Conservation (phyloP, 352 stramenopile species). For the Phytophthora ramorum region DNA sequence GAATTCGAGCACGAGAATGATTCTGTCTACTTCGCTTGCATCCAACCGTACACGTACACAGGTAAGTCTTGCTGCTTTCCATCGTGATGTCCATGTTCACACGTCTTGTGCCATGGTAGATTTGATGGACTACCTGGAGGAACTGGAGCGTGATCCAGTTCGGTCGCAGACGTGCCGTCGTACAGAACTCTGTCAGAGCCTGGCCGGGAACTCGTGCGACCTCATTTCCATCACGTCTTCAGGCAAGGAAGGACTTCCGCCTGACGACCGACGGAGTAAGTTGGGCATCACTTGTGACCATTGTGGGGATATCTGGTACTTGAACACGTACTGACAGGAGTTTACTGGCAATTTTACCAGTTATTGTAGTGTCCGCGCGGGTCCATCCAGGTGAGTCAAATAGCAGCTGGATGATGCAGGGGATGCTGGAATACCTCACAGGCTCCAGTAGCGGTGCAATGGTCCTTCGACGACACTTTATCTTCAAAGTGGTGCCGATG, state of each 20-base stretch:
- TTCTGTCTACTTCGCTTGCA: slow-evolving; percentile 83
- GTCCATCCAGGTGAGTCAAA: slow-evolving; percentile 92
- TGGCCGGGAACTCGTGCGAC: slow-evolving; percentile 87
- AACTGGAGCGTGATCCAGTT: slow-evolving; percentile 58
- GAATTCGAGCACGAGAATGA: slow-evolving; percentile 73
- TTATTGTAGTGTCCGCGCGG: slow-evolving; percentile 88
- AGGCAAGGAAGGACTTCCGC: slow-evolving; percentile 43
- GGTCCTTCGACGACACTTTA: slow-evolving; percentile 77
- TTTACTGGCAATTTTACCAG: slow-evolving; percentile 21
- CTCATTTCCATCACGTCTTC: slow-evolving; percentile 89
- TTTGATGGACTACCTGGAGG: slow-evolving; percentile 75
- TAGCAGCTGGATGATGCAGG: slow-evolving; percentile 93
- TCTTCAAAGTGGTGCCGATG: slow-evolving; percentile 94
- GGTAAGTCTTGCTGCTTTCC: slow-evolving; percentile 33
- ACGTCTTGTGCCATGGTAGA: slow-evolving; percentile 36
- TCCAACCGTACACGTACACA: slow-evolving; percentile 90
- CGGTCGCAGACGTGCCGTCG: slow-evolving; percentile 55
- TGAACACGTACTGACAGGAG: not conserved
- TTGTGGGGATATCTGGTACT: not conserved
- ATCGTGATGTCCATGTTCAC: not conserved
- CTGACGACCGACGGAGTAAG: slow-evolving; percentile 61
- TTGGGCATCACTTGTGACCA: not conserved
- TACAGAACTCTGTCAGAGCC: slow-evolving; percentile 84
- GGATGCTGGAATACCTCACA: slow-evolving; percentile 92
- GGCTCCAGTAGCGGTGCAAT: slow-evolving; percentile 60